Evolutionary conservation across 139 green algal species (phyloP), one percentile per base, ranked within the genome.

Genomic region (Micractinium sp.): DNA sequence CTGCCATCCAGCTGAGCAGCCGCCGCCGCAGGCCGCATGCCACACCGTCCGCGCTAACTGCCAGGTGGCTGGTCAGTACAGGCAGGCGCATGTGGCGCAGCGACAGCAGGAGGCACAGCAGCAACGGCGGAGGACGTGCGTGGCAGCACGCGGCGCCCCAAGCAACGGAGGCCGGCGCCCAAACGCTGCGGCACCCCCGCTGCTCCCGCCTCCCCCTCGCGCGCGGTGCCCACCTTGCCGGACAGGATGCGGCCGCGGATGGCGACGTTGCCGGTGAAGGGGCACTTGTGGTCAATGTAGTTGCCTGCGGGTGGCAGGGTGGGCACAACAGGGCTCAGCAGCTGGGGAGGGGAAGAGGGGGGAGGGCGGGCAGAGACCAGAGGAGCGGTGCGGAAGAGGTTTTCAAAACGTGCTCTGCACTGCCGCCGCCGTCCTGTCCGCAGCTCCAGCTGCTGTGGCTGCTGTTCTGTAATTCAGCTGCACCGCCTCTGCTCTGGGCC

Each of bases 231-330:
- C 47, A 75, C 73, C 74, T 84, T 91, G 41, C 96, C 98, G 53
- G 96, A 95, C 78, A 99, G 93, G 90, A 99, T 99, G 90, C 98
- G 95, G 87, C 98, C 98, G 60, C 98, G 96, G 88, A 99, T 99
- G 88, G 95, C 97, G 35, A 99, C 96, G 86, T 99, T 97, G 92
- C 98, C 96, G 81, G 98, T 99, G 97, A 99, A 99, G 33, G 98
- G 98, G 96, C 98, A 99, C 96, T 99, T 99, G 96, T 99, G 99
- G 96, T 99, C 98, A 82, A 99, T 98, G 96, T 99, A 99, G 76
- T 91, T 96, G 88, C 97, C 97, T 99, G 96, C 79, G 36, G 31
- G n/a, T 47, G 75, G 56, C 20, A 53, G 80, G 86, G 63, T 2
- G 35, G 29, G 76, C 38, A 82, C 76, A 56, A 16, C 9, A n/a